These are phyloP conservation scores for Alternaria rosae DNA, from an alignment of 2,329 filamentous ascomycete genomes.

Conservation along the genomic window DNA sequence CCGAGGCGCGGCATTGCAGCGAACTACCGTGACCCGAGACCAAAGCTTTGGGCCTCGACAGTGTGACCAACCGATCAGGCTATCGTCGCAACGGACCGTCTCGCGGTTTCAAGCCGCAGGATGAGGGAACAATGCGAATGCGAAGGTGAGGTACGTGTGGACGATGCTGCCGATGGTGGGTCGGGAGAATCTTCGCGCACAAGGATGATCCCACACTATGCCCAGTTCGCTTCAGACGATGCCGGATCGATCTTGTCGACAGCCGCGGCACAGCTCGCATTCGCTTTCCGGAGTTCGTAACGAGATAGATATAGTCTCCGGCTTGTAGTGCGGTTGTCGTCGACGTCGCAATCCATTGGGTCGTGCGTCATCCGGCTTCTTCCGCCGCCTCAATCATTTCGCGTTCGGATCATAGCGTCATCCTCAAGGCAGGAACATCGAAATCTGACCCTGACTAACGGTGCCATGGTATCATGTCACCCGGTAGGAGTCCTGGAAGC, in stretches of 20 bases:
- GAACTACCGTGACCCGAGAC: conserved; percentile 8
- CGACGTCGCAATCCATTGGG: neutral
- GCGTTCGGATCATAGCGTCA: neutral
- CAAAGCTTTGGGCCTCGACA: conserved; percentile 15
- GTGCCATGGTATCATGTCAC: neutral
- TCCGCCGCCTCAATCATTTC: neutral
- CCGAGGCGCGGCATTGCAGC: conserved; percentile 46
- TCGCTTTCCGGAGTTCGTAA: conserved; percentile 12
- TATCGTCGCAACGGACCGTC: conserved; percentile 9
- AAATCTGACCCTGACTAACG: neutral
- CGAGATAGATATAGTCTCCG: neutral
- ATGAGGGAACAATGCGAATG: conserved; percentile 14
- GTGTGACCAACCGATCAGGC: conserved; percentile 9
- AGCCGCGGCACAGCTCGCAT: conserved; percentile 15
- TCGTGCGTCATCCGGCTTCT: neutral
- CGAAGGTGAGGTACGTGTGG: conserved; percentile 12
- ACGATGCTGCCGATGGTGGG: conserved; percentile 13
- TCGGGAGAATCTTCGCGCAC: conserved; percentile 5
- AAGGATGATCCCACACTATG: conserved; percentile 11
- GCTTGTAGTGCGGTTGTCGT: neutral
- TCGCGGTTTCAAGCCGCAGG: conserved; percentile 7
- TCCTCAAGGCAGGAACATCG: neutral
- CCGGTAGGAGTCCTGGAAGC: neutral
- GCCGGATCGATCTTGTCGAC: neutral
- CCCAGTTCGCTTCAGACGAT: conserved; percentile 1